These are phyloP conservation scores for Trypanosoma avium DNA, from an alignment of 208 protist species.

Conservation along the genomic window DNA sequence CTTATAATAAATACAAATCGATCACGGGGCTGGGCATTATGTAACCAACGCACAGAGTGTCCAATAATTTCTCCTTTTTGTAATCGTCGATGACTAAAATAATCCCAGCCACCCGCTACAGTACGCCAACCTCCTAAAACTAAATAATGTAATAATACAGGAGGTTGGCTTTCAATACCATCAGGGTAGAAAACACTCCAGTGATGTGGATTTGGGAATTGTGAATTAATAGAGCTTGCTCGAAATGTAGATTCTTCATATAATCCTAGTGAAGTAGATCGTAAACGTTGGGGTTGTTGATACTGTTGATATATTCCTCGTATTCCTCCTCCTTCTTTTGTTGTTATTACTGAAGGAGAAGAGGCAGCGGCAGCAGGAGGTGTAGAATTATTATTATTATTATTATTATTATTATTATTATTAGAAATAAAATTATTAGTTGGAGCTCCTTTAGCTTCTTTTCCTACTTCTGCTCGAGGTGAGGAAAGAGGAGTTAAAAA, in stretches of 20 bases:
- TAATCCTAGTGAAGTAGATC: too few relatives aligned
- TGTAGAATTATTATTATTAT: too few relatives aligned
- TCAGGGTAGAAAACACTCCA: slow-evolving; percentile 68
- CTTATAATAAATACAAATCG: slow-evolving; percentile 71
- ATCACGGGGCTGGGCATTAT: slow-evolving; percentile 53
- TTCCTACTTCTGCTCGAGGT: not conserved
- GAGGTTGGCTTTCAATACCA: slow-evolving; percentile 44
- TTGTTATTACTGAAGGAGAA: too few relatives aligned
- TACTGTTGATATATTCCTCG: too few relatives aligned
- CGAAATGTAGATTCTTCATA: too few relatives aligned
- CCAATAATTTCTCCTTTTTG: slow-evolving; percentile 54
- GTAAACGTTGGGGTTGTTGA: too few relatives aligned
- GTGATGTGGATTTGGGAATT: slow-evolving; percentile 34
- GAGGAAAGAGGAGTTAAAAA: too few relatives aligned
- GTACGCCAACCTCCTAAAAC: slow-evolving; percentile 61
- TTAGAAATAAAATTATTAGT: not conserved
- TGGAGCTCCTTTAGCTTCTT: not conserved
- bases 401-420: not conserved
- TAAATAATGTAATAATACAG: slow-evolving; percentile 69
- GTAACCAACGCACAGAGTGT: slow-evolving; percentile 68
- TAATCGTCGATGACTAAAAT: slow-evolving; percentile 64
- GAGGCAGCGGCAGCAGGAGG: too few relatives aligned
- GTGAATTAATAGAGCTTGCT: too few relatives aligned
- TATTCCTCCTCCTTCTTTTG: too few relatives aligned
- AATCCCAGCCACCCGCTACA: slow-evolving; percentile 54